These are phyloP conservation scores for Zygosaccharomyces sapae DNA, from an alignment of 1,139 yeast species.

Conservation along the genomic window DNA sequence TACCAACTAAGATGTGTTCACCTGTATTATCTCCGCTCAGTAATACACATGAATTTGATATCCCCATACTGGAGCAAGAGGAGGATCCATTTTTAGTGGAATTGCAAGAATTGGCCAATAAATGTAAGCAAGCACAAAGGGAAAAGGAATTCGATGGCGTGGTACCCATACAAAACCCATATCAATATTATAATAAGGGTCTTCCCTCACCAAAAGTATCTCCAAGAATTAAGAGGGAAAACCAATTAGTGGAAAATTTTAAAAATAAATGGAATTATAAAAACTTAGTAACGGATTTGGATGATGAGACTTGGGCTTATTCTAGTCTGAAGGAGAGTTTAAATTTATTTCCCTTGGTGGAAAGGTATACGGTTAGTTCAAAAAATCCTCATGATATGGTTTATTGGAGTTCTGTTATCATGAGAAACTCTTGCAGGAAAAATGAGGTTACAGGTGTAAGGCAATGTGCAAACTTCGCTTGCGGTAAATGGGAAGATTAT, in stretches of 20 bases:
- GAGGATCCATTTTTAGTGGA: slow-evolving; percentile 17
- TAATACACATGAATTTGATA: slow-evolving; percentile 3
- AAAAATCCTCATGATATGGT: slow-evolving; percentile 69
- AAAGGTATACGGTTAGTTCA: slow-evolving; percentile 74
- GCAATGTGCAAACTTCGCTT: slow-evolving; percentile 88
- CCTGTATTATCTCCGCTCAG: too few relatives aligned
- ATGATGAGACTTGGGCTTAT: slow-evolving; percentile 20
- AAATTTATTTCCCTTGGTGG: slow-evolving; percentile 86
- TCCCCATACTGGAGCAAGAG: slow-evolving; percentile 14
- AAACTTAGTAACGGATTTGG: slow-evolving; percentile 16
- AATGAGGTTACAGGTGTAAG: slow-evolving; percentile 91
- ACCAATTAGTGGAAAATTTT: slow-evolving; percentile 14
- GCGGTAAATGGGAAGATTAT: slow-evolving; percentile 92
- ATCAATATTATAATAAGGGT: slow-evolving; percentile 8
- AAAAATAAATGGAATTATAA: slow-evolving; percentile 21
- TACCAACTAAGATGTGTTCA: neutral
- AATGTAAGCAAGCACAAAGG: slow-evolving; percentile 6
- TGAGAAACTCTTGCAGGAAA: slow-evolving; percentile 90
- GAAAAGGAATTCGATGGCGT: neutral
- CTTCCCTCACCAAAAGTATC: slow-evolving; percentile 9
- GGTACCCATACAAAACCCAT: slow-evolving; percentile 8
- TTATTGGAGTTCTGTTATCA: slow-evolving; percentile 96
- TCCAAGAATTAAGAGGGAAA: slow-evolving; percentile 18
- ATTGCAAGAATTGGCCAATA: slow-evolving; percentile 11
- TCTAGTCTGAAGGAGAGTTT: slow-evolving; percentile 37